Base-by-base conservation (phyloP, 1,284 basidiomycete genomes). In the Sporisorium graminicola region DNA sequence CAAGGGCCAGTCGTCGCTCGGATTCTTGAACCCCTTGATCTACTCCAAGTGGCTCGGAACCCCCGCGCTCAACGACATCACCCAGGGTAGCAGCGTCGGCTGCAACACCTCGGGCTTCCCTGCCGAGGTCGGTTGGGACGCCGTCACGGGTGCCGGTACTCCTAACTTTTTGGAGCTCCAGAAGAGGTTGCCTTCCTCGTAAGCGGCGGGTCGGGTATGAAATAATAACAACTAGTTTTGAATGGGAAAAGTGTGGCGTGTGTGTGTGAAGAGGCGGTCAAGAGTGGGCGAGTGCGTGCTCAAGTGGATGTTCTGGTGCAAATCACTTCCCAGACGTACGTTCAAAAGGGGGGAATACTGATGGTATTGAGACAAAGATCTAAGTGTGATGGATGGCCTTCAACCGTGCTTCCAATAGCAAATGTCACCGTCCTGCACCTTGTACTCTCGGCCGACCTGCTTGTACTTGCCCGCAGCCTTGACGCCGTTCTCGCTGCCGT, bases 401-500 rank as follows among this genome's bases (percentile, higher is more conserved):
- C 42, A 73, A 42, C 73, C 73, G 35, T 68, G 63, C 64, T 81
- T 81, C 79, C 79, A 81, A 57, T 77, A 74, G 70, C 52, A 64
- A 44, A 86, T 82, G 40, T 85, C 83, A 20, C 84, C 85, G 49
- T 85, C 85, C 35, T 82, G 70, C 59, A 87, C 84, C 87, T 95
- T 93, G 86, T 96, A 99, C 2, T 94, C 93, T 87, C 98, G 97
- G 71, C 96, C 96, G 86, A 98, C 94, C 86, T 99, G 96, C 85
- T 93, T 89, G 68, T 96, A 90, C 87, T 97, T 98, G 47, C 97
- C 97, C 22, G 93, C 94, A 62, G 95, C 94, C 88, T 98, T 98
- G 85, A 97, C 95, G 13, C 92, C 91, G 4, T 90, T 78, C 88
- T 99, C 97, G 74, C 91, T 92, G 16, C 95, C 96, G 82, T 95